These are phyloP conservation scores for Cercophora sp. DNA, from an alignment of 495 filamentous ascomycete genomes.

Conservation along the genomic window DNA sequence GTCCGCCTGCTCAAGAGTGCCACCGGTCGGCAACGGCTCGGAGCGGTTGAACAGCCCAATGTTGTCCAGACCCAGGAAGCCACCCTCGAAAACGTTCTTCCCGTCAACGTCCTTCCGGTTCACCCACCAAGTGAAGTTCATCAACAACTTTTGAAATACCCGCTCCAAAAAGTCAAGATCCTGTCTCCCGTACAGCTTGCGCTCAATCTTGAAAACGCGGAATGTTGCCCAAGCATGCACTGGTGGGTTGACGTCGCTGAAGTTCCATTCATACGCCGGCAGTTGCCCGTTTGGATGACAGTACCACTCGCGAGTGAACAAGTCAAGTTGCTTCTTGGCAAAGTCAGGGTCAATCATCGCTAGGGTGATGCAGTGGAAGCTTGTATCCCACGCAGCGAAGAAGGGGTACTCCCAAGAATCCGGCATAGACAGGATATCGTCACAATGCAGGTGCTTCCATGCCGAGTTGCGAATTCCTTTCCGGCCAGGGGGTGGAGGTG, in stretches of 20 bases:
- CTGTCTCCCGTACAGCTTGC: conserved; percentile 91
- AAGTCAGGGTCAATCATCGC: conserved; percentile 98
- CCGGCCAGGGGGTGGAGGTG: conserved; percentile 75
- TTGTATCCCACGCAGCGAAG: conserved; percentile 96
- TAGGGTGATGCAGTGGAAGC: conserved; percentile 92
- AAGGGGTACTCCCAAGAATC: conserved; percentile 99
- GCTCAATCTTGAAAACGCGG: conserved; percentile 93
- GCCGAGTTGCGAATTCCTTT: conserved; percentile 80
- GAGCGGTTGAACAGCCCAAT: conserved; percentile 98
- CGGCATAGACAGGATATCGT: conserved; percentile 94
- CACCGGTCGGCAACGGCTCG: conserved; percentile 89
- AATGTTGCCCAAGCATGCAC: conserved; percentile 97
- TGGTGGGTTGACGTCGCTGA: conserved; percentile 93
- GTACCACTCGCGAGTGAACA: conserved; percentile 97
- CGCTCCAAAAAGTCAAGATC: conserved; percentile 93
- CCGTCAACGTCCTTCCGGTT: conserved; percentile 91
- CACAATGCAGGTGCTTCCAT: conserved; percentile 90
- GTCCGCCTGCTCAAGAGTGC: conserved; percentile 91
- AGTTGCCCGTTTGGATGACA: conserved; percentile 98
- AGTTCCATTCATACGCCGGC: conserved; percentile 90
- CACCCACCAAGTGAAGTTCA: conserved; percentile 99
- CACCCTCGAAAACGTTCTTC: conserved; percentile 95
- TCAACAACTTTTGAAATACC: conserved; percentile 90
- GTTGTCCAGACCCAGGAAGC: conserved; percentile 94
- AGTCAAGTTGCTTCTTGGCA: conserved; percentile 93